Conservation (phyloP, 345 rosid species). For the Salix arbutifolia region DNA sequence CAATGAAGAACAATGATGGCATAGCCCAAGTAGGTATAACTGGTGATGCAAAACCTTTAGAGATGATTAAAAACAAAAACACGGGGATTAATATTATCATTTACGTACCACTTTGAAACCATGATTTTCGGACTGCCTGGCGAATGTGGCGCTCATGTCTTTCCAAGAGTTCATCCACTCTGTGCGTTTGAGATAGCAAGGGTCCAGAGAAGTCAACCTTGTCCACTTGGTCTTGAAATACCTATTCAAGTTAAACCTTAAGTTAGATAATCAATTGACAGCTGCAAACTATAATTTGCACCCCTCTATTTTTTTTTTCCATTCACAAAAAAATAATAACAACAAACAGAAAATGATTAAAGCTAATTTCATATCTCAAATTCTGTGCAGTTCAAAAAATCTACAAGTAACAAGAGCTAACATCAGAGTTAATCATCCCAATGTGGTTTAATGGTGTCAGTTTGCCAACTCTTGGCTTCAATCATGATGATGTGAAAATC, state of each 20-base stretch:
- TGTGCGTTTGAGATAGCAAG: slow-evolving; percentile 64
- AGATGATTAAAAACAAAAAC: neutral
- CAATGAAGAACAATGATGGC: neutral
- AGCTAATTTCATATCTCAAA: neutral
- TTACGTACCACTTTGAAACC: slow-evolving; percentile 78
- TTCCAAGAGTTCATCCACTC: slow-evolving; percentile 71
- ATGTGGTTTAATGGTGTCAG: neutral
- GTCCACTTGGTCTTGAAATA: slow-evolving; percentile 51
- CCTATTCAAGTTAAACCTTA: slow-evolving; percentile 39
- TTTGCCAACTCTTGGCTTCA: neutral
- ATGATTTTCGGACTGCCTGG: slow-evolving; percentile 75
- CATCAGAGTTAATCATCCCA: neutral
- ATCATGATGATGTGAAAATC: neutral
- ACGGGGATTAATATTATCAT: neutral
- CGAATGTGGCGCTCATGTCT: slow-evolving; percentile 76
- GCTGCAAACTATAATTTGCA: neutral
- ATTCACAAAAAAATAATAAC: neutral
- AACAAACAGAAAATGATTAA: neutral
- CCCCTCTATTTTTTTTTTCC: neutral
- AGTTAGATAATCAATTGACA: neutral
- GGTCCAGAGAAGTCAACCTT: slow-evolving; percentile 90
- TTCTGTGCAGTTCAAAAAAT: neutral
- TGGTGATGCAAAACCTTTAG: neutral
- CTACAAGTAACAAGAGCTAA: neutral
- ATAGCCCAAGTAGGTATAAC: neutral